Percentiles rank a stretch among this genome's conserved stretches.
phyloP scores from a whole-genome alignment of 2,329 filamentous ascomycete species.

The Fusarium ramigenum region DNA sequence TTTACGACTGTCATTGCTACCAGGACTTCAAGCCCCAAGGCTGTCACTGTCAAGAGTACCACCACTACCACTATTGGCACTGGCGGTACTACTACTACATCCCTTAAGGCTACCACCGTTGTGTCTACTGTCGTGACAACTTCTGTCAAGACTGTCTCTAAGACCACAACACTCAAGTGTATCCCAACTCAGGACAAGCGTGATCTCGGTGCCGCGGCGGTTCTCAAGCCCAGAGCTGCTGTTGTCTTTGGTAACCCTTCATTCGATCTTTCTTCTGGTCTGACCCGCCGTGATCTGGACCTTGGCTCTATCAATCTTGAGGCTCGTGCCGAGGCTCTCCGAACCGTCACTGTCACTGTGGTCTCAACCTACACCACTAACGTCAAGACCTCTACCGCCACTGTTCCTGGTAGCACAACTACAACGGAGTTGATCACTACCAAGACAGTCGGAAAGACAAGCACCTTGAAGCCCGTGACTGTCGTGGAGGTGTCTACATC shows the following conservation, averaged over 20 bases:
- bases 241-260: conserved; percentile 24
- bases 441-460: conserved; percentile 19
- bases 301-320: conserved; percentile 17
- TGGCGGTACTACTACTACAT: conserved; percentile 30
- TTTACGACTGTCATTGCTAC: conserved; percentile 27
- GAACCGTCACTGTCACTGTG: conserved; percentile 17
- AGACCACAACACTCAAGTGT: conserved; percentile 36
- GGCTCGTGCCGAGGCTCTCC: conserved; percentile 11
- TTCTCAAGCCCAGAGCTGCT: conserved; percentile 7
- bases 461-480: conserved; percentile 23
- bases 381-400: conserved; percentile 20
- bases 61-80: conserved; percentile 28
- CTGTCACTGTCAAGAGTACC: conserved; percentile 32
- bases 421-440: conserved; percentile 23
- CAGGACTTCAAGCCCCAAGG: conserved; percentile 30
- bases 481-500: conserved; percentile 14
- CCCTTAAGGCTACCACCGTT: conserved; percentile 37
- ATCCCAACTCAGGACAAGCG: conserved; percentile 32
- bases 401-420: conserved; percentile 22
- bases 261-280: not conserved
- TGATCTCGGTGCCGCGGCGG: not conserved
- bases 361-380: conserved; percentile 27
- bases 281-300: conserved; percentile 21
- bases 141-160: conserved; percentile 25
- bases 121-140: conserved; percentile 35